A percentile compares a stretch with the other conserved stretches of the same genome.
Evolutionary conservation across 1,284 basidiomycete species (phyloP).

Genomic region (Crocinoboletus sp.): DNA sequence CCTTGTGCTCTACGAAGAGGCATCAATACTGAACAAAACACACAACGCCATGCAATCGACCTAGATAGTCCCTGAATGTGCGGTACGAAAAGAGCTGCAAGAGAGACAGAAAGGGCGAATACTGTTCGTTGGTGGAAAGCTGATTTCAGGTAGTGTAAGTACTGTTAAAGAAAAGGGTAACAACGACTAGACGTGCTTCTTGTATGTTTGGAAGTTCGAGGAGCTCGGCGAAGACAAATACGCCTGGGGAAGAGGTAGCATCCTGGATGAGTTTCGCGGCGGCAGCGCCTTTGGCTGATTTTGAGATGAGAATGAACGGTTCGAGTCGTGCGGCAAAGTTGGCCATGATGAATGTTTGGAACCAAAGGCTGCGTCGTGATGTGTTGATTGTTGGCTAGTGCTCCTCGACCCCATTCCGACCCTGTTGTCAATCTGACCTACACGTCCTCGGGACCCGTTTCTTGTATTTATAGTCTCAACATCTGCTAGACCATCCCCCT

Average conservation of each 20-base stretch:
- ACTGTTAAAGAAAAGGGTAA: background rate
- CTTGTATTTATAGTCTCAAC: conserved; percentile 14
- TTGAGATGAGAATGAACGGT: conserved; percentile 86
- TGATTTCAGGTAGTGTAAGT: conserved; percentile 29
- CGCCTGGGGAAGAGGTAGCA: conserved; percentile 82
- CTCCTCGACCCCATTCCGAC: background rate
- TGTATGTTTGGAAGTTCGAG: conserved; percentile 78
- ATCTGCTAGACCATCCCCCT: background rate
- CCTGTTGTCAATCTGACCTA: conserved; percentile 19
- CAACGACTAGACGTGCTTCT: conserved; percentile 50
- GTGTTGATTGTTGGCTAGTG: background rate
- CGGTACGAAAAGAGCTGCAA: conserved; percentile 88
- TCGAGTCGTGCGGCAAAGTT: conserved; percentile 68
- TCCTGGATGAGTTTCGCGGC: conserved; percentile 87
- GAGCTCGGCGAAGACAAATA: conserved; percentile 89
- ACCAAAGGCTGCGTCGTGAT: background rate
- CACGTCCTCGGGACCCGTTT: conserved; percentile 12
- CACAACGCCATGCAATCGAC: conserved; percentile 30
- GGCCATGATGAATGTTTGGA: conserved; percentile 28
- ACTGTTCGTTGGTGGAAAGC: conserved; percentile 62
- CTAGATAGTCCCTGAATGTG: conserved; percentile 76
- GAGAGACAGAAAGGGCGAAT: conserved; percentile 55
- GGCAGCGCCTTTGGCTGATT: conserved; percentile 85
- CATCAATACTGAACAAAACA: background rate
- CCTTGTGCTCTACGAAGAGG: conserved; percentile 52